These are phyloP conservation scores for Cladosporium sp. DNA, from an alignment of 2,329 filamentous ascomycete genomes.

Conservation along the genomic window DNA sequence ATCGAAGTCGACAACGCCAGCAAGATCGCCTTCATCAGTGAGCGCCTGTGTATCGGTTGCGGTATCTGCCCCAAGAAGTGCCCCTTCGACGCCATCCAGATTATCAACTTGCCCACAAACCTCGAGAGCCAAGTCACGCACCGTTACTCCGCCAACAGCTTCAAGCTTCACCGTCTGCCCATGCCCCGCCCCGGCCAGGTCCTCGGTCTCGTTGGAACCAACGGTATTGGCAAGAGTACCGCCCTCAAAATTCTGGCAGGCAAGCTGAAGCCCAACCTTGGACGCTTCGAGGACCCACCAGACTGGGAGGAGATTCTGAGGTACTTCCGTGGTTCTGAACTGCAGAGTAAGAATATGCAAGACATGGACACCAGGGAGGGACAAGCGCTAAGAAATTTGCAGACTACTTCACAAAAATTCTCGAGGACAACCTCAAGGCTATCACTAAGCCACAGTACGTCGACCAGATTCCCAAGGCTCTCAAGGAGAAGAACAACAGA, in stretches of 20 bases:
- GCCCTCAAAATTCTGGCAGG: slow-evolving; percentile 97
- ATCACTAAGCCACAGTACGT: slow-evolving; percentile 99
- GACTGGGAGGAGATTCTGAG: slow-evolving; percentile 99
- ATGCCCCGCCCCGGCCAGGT: slow-evolving; percentile 96
- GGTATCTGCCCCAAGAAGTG: slow-evolving; percentile 99
- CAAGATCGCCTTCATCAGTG: slow-evolving; percentile 97
- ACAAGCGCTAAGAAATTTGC: slow-evolving; percentile 25
- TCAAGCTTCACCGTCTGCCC: slow-evolving; percentile 96
- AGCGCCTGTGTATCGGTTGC: slow-evolving; percentile 93
- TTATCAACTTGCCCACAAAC: slow-evolving; percentile 99
- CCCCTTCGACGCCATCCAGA: slow-evolving; percentile 97
- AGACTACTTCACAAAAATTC: slow-evolving; percentile 98
- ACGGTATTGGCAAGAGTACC: slow-evolving; percentile 99
- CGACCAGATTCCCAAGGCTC: slow-evolving; percentile 92
- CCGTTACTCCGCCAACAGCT: slow-evolving; percentile 98
- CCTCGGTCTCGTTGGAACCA: slow-evolving; percentile 93
- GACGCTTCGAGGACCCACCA: slow-evolving; percentile 90
- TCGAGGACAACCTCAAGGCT: slow-evolving; percentile 95
- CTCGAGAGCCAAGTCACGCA: slow-evolving; percentile 98
- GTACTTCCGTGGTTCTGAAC: slow-evolving; percentile 94
- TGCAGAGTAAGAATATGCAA: slow-evolving; percentile 71
- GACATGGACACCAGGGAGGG: slow-evolving; percentile 19
- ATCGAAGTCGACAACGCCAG: slow-evolving; percentile 89
- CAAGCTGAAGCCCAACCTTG: slow-evolving; percentile 97
- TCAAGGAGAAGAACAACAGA: slow-evolving; percentile 73